Conservation (phyloP, 164 flowering plant species). For the Macadamia integrifolia region DNA sequence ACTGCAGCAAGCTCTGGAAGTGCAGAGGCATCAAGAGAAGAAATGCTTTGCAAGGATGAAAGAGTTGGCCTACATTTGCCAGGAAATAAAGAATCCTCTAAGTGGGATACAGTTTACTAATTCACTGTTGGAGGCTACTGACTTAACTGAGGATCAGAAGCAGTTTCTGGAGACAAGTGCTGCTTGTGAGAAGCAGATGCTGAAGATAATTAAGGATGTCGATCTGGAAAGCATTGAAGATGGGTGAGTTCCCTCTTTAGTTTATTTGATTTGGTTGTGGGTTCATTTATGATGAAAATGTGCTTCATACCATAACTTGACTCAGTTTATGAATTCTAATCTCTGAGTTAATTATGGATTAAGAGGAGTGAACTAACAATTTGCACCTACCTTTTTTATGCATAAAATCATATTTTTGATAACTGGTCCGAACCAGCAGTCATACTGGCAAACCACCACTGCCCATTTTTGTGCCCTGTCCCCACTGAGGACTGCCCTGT, state of each 20-base stretch:
- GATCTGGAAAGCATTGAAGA: constrained; percentile 68
- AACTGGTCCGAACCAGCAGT: no score
- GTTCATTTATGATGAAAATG: no score
- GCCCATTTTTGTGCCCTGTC: no score
- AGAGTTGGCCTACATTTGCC: constrained; percentile 89
- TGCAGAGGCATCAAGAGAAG: constrained; percentile 78
- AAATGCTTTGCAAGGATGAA: constrained; percentile 63
- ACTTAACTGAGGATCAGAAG: constrained; percentile 77
- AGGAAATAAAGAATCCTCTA: constrained; percentile 82
- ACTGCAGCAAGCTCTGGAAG: constrained; percentile 66
- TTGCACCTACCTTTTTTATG: no score
- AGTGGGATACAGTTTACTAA: constrained; percentile 77
- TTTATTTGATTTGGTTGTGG: neutral
- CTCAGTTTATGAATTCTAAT: no score
- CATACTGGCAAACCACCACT: no score
- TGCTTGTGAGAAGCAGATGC: constrained; percentile 95
- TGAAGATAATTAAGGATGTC: constrained; percentile 62
- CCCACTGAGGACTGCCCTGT: no score
- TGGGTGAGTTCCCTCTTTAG: constrained; percentile 46
- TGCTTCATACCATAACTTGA: no score
- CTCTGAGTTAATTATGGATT: no score
- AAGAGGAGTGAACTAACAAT: no score
- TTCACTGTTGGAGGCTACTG: constrained; percentile 71
- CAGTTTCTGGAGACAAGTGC: constrained; percentile 87
- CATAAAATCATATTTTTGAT: no score